These are phyloP conservation scores for Blastocystis hominis DNA, from an alignment of 352 stramenopile species.

Conservation along the genomic window DNA sequence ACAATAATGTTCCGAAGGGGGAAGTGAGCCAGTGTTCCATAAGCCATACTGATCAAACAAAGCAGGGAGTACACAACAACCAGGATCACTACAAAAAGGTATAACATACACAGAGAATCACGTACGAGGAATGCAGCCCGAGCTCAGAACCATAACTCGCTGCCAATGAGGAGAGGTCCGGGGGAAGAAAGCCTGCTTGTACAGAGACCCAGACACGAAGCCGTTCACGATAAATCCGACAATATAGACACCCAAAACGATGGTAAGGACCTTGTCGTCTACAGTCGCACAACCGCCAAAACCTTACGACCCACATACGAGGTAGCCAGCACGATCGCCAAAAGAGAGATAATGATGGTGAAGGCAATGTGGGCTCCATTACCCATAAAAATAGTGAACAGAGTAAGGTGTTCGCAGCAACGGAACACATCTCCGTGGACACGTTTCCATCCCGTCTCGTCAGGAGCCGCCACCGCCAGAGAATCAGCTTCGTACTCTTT, in stretches of 20 bases:
- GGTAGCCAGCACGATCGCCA: conserved; percentile 77
- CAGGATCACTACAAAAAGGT: conserved; percentile 61
- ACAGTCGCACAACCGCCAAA: not conserved
- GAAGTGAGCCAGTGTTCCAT: conserved; percentile 59
- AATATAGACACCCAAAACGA: not conserved
- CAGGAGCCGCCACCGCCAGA: conserved; percentile 61
- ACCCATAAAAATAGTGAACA: conserved; percentile 87
- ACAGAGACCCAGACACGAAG: conserved; percentile 77
- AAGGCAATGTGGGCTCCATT: conserved; percentile 79
- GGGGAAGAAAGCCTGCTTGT: conserved; percentile 80
- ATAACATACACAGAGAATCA: not conserved
- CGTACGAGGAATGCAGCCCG: not conserved
- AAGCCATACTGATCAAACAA: conserved; percentile 77
- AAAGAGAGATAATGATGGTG: conserved; percentile 83
- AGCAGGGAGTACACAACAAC: conserved; percentile 72
- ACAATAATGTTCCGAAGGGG: conserved; percentile 71
- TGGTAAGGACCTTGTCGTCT: conserved; percentile 40
- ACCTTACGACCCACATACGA: conserved; percentile 22
- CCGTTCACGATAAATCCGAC: conserved; percentile 68
- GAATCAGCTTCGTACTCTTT: conserved; percentile 67
- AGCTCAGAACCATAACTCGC: conserved; percentile 73
- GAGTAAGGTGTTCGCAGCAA: conserved; percentile 76
- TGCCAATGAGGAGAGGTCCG: conserved; percentile 80
- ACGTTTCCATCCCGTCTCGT: conserved; percentile 85
- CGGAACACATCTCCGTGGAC: conserved; percentile 87